Evolutionary conservation across 805 yeast species (phyloP).

Genomic region (Pichia paraexigua): DNA sequence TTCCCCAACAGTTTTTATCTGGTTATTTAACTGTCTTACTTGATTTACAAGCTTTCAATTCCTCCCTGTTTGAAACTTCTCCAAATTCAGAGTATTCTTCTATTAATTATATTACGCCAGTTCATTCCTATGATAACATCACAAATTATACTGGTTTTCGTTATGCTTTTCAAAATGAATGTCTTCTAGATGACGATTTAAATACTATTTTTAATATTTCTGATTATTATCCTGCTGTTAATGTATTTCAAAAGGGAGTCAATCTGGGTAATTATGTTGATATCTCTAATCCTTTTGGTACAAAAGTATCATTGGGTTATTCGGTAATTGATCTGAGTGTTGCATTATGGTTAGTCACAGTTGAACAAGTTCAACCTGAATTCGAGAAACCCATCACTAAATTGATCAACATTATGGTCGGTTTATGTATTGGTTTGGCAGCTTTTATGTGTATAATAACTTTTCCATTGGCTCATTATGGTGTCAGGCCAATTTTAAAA

Average conservation of each 20-base stretch:
- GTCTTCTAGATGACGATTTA: not conserved
- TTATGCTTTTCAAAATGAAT: slow-evolving; percentile 35
- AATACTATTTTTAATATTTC: slow-evolving; percentile 6
- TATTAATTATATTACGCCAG: slow-evolving; percentile 21
- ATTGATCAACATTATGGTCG: slow-evolving; percentile 61
- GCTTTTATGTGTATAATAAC: slow-evolving; percentile 68
- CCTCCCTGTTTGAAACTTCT: slow-evolving; percentile 32
- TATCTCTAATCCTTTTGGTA: slow-evolving; percentile 29
- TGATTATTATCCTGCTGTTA: slow-evolving; percentile 19
- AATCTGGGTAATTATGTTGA: slow-evolving; percentile 36
- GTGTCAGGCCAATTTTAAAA: slow-evolving; percentile 73
- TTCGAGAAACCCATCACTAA: slow-evolving; percentile 57
- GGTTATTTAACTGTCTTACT: slow-evolving; percentile 67
- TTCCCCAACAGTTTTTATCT: slow-evolving; percentile 48
- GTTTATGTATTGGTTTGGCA: slow-evolving; percentile 73
- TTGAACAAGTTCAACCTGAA: slow-evolving; percentile 51
- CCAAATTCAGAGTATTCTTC: slow-evolving; percentile 27
- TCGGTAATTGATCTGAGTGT: slow-evolving; percentile 36
- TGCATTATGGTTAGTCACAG: slow-evolving; percentile 63
- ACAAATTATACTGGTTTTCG: slow-evolving; percentile 28
- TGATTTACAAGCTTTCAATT: slow-evolving; percentile 27
- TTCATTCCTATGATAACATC: slow-evolving; percentile 16
- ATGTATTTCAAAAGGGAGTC: slow-evolving; percentile 15
- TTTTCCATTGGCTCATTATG: slow-evolving; percentile 75
- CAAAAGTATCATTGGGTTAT: slow-evolving; percentile 49